Evolutionary conservation across 306 rosid species (phyloP).

Genomic region (Gastrolobium villosum): DNA sequence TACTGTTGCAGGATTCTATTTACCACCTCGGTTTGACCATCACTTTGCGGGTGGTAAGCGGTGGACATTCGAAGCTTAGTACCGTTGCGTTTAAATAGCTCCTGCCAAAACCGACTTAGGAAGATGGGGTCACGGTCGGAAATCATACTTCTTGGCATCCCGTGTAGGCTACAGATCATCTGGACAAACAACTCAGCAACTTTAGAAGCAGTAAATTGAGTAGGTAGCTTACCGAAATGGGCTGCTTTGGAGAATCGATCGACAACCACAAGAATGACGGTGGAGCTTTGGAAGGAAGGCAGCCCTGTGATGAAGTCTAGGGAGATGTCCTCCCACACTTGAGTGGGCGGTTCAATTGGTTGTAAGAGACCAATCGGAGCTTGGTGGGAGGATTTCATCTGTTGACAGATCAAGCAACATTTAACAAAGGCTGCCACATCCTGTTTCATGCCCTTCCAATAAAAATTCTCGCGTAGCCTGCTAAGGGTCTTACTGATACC

Average conservation of each 20-base stretch:
- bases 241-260: background rate
- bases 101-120: background rate
- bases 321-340: background rate
- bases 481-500: background rate
- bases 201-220: background rate
- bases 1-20: background rate
- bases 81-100: background rate
- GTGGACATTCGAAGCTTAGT: background rate
- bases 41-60: background rate
- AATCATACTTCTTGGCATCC: background rate
- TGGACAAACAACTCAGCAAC: background rate
- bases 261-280: background rate
- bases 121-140: background rate
- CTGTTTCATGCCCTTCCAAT: no score
- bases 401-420: background rate
- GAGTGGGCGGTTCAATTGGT: rapidly evolving
- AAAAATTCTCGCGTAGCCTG: background rate
- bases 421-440: no score
- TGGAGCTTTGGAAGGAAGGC: background rate
- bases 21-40: background rate
- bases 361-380: background rate
- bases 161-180: background rate
- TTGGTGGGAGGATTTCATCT: background rate
- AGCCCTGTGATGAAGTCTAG: background rate
- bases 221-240: background rate